Conservation (phyloP, 2,329 filamentous ascomycete genomes). For the Colletotrichum truncatum region DNA sequence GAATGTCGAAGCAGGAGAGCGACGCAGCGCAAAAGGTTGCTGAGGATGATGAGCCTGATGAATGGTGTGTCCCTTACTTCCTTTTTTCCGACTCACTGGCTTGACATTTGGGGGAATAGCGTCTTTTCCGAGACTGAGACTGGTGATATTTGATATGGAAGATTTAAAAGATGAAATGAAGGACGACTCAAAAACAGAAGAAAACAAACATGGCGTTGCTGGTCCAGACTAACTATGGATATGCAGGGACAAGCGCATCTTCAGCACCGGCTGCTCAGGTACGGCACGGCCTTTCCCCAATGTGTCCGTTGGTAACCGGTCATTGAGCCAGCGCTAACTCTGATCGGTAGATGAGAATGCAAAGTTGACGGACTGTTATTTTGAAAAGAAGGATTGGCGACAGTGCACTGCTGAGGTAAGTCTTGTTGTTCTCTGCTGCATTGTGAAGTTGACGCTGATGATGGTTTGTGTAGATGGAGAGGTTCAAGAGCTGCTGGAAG, state of each 20-base stretch:
- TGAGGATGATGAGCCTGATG: conserved; percentile 90
- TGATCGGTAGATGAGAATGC: conserved; percentile 77
- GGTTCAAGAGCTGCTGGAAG: conserved; percentile 93
- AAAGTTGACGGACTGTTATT: conserved; percentile 95
- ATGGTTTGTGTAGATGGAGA: conserved; percentile 75
- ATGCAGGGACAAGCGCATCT: conserved; percentile 94
- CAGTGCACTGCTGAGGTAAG: conserved; percentile 87
- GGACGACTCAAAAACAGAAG: not conserved
- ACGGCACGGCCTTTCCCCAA: conserved; percentile 37
- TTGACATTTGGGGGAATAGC: too few species aligned
- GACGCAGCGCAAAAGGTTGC: conserved; percentile 45
- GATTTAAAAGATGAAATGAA: not conserved
- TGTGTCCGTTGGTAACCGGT: not conserved
- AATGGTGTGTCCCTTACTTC: conserved; percentile 72
- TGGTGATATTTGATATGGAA: not conserved
- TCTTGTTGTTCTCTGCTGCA: conserved; percentile 28
- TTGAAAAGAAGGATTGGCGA: conserved; percentile 95
- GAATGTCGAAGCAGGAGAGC: conserved; percentile 66
- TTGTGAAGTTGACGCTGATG: not conserved
- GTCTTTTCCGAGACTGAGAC: not conserved
- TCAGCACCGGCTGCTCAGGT: conserved; percentile 95
- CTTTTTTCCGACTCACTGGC: not conserved
- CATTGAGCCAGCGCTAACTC: not conserved
- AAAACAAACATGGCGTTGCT: not conserved
- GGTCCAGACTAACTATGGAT: not conserved